Base-by-base conservation (phyloP, 305 asterid species). In the Fraxinus sp. region DNA sequence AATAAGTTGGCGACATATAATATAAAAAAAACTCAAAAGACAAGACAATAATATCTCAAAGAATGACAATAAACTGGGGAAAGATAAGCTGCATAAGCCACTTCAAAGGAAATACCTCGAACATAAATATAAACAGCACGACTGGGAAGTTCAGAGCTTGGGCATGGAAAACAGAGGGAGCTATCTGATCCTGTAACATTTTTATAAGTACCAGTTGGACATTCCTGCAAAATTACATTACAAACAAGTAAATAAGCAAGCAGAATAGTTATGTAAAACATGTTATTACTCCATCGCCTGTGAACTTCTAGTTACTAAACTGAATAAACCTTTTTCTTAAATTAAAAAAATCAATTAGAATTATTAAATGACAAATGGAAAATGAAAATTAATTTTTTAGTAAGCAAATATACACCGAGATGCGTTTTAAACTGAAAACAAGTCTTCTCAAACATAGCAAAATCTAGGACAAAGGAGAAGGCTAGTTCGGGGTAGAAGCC, bases 201-300 rank as follows among this genome's bases (percentile, higher is more conserved):
- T 88, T 97, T 97, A 79, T 87, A 97, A 76, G 97, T 97, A 73
- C 99, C 99, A 86, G 84, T 79, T 14, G 99, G 99, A 84, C 99
- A 97, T 86, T 93, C 98, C 99, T 97, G 91, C 83, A 84, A 36
- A 83, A 79, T 78, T 75, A 70, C 81, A 80, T 73, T 68, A 82
- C 20, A 80, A 39, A 77, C 35, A 78, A 32, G 86, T 55, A 24
- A 79, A 82, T 33, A 55, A 32, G 39, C 6, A 43, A 13, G 20
- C 66, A 71, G 30, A 66, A 36, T 35, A 76, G 64, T 35, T 52
- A 79, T 57, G 39, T 78, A 49, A 71, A 46, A 79, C 36, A 18
- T 33, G 86, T 33, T 39, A 35, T 30, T 36, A 78, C 49, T 72
- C 37, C 26, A 75, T 59, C 46, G 41, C 81, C 79, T 30, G 77